phyloP scores from a whole-genome alignment of 352 stramenopile genomes.

The Globisporangium camurandrum region DNA sequence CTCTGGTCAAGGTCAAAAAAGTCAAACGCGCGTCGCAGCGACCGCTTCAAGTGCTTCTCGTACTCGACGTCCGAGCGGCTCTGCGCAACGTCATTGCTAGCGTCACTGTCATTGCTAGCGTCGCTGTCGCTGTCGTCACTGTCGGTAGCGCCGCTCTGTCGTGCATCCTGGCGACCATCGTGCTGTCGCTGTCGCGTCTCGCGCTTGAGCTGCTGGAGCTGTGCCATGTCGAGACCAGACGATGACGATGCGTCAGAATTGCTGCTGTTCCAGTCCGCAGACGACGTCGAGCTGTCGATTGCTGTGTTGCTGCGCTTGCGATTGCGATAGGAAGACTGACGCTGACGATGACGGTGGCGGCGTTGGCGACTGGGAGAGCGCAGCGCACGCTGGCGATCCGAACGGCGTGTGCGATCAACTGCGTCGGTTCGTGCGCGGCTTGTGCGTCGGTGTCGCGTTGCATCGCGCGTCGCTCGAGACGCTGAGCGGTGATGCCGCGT shows the following conservation, averaged over 20 bases:
- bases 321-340: too few species aligned
- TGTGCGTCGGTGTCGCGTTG: too few species aligned
- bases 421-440: too few species aligned
- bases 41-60: conserved; percentile 46
- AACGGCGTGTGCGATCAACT: too few species aligned
- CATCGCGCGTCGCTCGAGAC: too few species aligned
- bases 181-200: background rate
- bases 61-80: conserved; percentile 55
- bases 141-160: too few species aligned
- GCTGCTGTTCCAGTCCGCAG: too few species aligned
- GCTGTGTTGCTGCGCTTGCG: background rate
- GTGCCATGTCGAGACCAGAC: conserved; percentile 35
- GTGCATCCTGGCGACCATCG: background rate
- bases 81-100: conserved; percentile 14
- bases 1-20: conserved; percentile 75
- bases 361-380: too few species aligned
- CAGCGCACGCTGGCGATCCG: too few species aligned
- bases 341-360: background rate
- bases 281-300: background rate
- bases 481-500: too few species aligned
- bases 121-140: background rate
- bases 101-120: conserved; percentile 13
- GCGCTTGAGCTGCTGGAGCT: conserved; percentile 27
- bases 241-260: conserved; percentile 6
- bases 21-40: conserved; percentile 58